Percentiles rank a stretch among this genome's conserved stretches.
Conservation (phyloP, 208 protist genomes). For the Balamuthia mandrillaris region DNA sequence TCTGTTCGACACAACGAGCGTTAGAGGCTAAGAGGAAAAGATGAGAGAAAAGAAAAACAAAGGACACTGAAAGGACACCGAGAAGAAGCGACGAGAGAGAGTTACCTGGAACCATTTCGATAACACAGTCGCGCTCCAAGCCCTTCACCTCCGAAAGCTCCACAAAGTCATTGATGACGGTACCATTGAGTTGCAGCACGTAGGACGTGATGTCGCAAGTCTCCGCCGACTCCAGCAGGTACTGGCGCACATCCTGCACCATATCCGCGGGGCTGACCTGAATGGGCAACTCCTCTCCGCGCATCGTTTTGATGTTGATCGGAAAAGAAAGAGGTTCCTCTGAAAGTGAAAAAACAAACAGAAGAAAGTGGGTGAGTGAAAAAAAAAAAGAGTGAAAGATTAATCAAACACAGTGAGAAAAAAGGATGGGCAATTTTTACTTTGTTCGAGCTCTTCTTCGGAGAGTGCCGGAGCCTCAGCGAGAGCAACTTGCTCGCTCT, state of each 20-base stretch:
- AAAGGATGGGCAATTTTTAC: no score
- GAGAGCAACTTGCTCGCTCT: no score
- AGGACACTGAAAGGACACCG: background rate
- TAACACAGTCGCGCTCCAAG: background rate
- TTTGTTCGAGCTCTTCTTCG: no score
- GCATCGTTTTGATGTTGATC: background rate
- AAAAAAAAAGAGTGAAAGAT: no score
- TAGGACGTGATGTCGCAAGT: conserved; percentile 56
- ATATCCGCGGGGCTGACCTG: conserved; percentile 45
- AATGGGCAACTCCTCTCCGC: background rate
- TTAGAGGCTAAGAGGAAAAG: no score
- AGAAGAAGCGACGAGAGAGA: background rate
- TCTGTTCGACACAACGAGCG: no score
- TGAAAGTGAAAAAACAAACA: no score
- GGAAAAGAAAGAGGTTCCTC: background rate
- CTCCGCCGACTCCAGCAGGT: conserved; percentile 54
- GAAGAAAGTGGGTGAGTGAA: no score
- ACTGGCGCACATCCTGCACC: conserved; percentile 53
- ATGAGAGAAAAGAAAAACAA: background rate
- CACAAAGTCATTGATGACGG: conserved; percentile 41
- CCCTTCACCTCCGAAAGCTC: conserved; percentile 35
- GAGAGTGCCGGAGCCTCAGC: no score
- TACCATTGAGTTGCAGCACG: conserved; percentile 24
- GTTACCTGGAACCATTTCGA: conserved; percentile 44
- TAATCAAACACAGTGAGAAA: no score